A percentile compares a stretch with the other conserved stretches of the same genome.
These are phyloP conservation scores for Stereum hirsutum DNA, from an alignment of 1,284 basidiomycete genomes.

Conservation along the genomic window DNA sequence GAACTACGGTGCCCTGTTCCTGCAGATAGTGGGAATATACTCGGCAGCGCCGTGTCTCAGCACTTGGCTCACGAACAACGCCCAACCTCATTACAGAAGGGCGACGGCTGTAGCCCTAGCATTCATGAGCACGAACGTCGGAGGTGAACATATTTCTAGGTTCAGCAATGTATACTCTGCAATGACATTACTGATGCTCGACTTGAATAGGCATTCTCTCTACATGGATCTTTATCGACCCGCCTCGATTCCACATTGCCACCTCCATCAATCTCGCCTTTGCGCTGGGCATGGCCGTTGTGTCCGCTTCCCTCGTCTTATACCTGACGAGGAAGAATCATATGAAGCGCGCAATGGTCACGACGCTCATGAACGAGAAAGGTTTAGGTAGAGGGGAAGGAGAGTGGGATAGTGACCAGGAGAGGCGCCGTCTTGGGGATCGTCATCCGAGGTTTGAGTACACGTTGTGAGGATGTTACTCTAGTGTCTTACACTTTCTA, in stretches of 20 bases:
- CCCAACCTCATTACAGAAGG: conserved; percentile 41
- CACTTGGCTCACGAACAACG: conserved; percentile 52
- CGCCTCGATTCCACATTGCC: conserved; percentile 11
- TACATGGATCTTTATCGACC: conserved; percentile 2
- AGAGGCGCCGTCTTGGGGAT: conserved; percentile 10
- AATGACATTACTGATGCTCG: no score
- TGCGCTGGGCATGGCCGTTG: conserved; percentile 4
- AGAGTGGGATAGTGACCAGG: conserved; percentile 10
- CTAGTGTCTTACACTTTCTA: no score
- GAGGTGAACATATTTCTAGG: conserved; percentile 22
- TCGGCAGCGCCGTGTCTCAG: conserved; percentile 31
- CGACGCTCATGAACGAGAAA: background rate
- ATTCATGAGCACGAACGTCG: conserved; percentile 44
- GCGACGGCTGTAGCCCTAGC: conserved; percentile 46
- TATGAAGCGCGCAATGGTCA: conserved; percentile 6
- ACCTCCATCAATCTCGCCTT: conserved; percentile 9
- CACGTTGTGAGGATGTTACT: no score
- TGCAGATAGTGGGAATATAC: conserved; percentile 38
- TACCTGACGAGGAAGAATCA: conserved; percentile 6
- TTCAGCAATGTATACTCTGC: background rate
- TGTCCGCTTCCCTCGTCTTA: conserved; percentile 1
- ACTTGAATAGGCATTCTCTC: conserved; percentile 20
- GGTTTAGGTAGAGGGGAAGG: conserved; percentile 2
- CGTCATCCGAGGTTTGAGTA: conserved; percentile 12
- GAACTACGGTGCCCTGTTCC: conserved; percentile 41